A percentile compares a stretch with the other conserved stretches of the same genome.
Conservation (phyloP, 495 filamentous ascomycete genomes). For the Aspergillus nidulans region DNA sequence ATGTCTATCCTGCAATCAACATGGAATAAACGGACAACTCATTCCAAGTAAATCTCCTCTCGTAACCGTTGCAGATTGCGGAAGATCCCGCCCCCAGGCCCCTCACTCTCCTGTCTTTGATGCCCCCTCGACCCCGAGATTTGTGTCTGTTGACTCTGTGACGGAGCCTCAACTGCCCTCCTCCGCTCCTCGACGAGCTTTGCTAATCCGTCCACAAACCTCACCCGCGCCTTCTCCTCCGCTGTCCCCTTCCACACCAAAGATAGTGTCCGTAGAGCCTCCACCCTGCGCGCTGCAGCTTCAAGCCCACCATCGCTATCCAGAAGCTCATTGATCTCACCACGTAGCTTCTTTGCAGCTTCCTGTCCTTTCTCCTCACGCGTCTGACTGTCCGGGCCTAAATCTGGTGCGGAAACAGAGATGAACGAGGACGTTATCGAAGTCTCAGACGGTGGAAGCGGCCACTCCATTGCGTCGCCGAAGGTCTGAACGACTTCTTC, state of each 20-base stretch:
- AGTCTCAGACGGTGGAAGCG: conserved; percentile 74
- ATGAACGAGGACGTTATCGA: conserved; percentile 71
- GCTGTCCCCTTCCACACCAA: conserved; percentile 89
- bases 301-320: conserved; percentile 49
- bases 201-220: conserved; percentile 75
- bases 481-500: conserved; percentile 85
- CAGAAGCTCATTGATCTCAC: conserved; percentile 67
- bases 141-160: conserved; percentile 26
- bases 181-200: conserved; percentile 54
- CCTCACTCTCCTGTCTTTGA: conserved; percentile 40
- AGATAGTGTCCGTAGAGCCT: conserved; percentile 65
- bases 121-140: conserved; percentile 20
- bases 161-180: conserved; percentile 50
- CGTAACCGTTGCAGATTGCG: conserved; percentile 75
- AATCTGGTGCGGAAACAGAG: conserved; percentile 73
- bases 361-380: conserved; percentile 78
- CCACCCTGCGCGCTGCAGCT: conserved; percentile 65
- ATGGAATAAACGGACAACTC: not conserved
- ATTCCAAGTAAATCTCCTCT: conserved; percentile 63
- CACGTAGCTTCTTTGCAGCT: conserved; percentile 60
- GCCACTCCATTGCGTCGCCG: conserved; percentile 90
- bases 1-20: not conserved
- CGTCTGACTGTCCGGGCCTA: conserved; percentile 55
- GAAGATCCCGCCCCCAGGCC: conserved; percentile 69
- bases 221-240: conserved; percentile 79